Base-by-base conservation (phyloP, 345 rosid genomes). In the Pugionium dolabratum region DNA sequence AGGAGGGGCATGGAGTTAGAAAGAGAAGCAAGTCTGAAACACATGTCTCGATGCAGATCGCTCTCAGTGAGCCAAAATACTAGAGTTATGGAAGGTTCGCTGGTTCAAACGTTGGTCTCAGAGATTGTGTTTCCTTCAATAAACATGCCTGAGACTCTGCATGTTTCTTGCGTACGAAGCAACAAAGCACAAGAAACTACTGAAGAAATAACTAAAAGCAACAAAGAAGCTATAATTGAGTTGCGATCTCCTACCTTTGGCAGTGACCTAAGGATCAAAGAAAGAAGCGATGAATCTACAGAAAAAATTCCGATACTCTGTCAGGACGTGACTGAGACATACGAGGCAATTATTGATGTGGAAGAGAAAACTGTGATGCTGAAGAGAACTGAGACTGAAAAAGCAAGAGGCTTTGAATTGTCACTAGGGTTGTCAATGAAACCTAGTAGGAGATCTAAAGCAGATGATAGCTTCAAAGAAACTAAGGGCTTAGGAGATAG, bases 341-440 rank as follows among this genome's bases (percentile, higher is more conserved):
- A 66, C 58, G 67, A 66, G 6, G 45, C 57, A 60, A 45, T 50
- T 5, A 44, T 52, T 11, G 33, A 29, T 26, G 72, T 49, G 45
- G 75, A 80, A 68, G 83, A 82, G 82, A 86, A 81, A 62, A 83
- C 70, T 39, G 71, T 80, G 26, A 45, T 70, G 48, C 57, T 80
- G 25, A 88, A 82, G 70, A 82, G 75, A 79, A 82, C 80, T 9
- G 81, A 81, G 41, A 76, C 91, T 1, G 77, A 80, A 54, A 77
- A 67, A 65, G 52, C 80, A 42, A 71, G 69, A 75, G 70, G 76
- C 39, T 0, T 52, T 2, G 72, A 64, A 18, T 2, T 5, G 42
- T 66, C 67, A 59, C 1, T 25, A 37, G 67, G 31, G 5, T 26
- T 31, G 2, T 66, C 59, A 7, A 66, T 49, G 52, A 37, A 45